Base-by-base conservation (phyloP, 805 yeast genomes). In the Yamadazyma kitorensis region DNA sequence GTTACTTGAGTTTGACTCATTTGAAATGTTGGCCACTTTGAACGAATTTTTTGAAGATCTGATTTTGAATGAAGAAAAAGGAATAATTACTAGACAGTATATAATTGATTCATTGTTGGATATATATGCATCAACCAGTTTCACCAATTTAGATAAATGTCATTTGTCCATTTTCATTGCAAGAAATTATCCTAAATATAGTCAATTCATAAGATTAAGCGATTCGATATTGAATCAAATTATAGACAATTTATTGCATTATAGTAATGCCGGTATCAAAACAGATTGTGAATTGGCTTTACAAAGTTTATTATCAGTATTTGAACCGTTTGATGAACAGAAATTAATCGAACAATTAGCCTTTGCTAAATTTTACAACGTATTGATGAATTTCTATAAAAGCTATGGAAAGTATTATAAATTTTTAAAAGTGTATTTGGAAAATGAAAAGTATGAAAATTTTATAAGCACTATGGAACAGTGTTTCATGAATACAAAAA, bases 41-140 rank as follows among this genome's bases (percentile, higher is more conserved):
- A 82, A 87, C 54, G 95, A 85, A 53, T 82, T 84, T 6, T 80
- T 91, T 51, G 97, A 91, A 52, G 95, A 87, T 52, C 61, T 83
- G 0, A 65, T 75, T 26, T 55, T 91, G 36, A 86, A 88, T 29
- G 87, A 79, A 14, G 79, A 76, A 28, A 52, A 59, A 3, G 49
- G 55, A 12, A 53, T 50, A 14, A 67, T 84, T 4, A 82, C 68
- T 41, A 66, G 98, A 13, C 98, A 91, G 54, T 82, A 81, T 45
- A 74, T 91, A 10, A 61, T 86, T 14, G 91, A 86, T 40, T 75
- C 86, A 3, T 57, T 91, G 14, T 52, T 86, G 11, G 85, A 83
- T 33, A 58, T 80, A 2, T 70, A 74, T 45, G 66, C 68, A 3
- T 64, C 58, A 4, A 55, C 64, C 34, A 41, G 45, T 4, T 60